Evolutionary conservation across 1,284 basidiomycete species (phyloP), one percentile per base, ranked within the genome.

Genomic region (Malassezia globosa): DNA sequence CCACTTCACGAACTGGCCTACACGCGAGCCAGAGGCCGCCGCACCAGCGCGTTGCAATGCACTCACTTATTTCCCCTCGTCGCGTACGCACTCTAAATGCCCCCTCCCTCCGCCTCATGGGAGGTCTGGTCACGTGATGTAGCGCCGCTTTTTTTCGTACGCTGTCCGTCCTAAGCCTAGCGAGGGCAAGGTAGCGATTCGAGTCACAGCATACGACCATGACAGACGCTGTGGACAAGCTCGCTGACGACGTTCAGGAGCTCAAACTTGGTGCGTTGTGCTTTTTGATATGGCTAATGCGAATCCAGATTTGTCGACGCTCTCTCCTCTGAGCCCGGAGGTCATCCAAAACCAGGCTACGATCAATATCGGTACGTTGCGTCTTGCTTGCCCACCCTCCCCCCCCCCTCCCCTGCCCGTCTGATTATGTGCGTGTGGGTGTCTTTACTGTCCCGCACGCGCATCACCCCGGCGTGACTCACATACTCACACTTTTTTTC

Each of bases 271-370:
- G 48, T 51, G 27, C 31, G 48, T 46, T 3, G 7, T 3, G 14
- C 4, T 18, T 5, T 8, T 42, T 51, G 22, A 51, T 23, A 18
- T 16, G 11, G 29, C 29, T 31, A 16, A 16, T 16, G 29, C 29
- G 11, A 11, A 31, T 16, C 38, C 54, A 59, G 66, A 71, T 44
- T 42, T 63, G 37, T 53, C 59, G 46, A 63, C 81, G 72, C 79
- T 97, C 61, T 86, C 85, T 41, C 87, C 92, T 41, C 78, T 96
- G 48, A 87, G 84, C 39, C 92, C 88, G 18, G 87, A 95, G 73
- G 92, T 97, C 65, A 96, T 97, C 72, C 84, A 84, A 62, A 94
- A 92, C 78, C 92, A 97, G 78, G 92, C 90, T 18, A 70, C 68
- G 40, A 70, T 70, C 58, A 70, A 70, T 54, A 71, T 69, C 51